A percentile compares a stretch with the other conserved stretches of the same genome.
These are phyloP conservation scores for Canariomyces notabilis DNA, from an alignment of 2,329 filamentous ascomycete species.

Conservation along the genomic window DNA sequence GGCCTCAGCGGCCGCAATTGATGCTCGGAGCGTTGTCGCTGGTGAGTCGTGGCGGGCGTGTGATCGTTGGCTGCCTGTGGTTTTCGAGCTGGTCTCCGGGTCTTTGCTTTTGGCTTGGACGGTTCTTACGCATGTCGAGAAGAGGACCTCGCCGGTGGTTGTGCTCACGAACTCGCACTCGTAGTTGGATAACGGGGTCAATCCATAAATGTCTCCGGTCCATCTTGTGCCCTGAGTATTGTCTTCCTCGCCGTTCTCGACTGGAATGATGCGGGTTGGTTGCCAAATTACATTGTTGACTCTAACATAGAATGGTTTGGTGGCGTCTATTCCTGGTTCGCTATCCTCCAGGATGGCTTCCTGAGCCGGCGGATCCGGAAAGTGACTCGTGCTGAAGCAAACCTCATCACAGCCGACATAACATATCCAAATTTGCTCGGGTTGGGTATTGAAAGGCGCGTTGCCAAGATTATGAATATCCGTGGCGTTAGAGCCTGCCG, in stretches of 20 bases:
- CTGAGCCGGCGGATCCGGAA: constrained; percentile 39
- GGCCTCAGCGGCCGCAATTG: constrained; percentile 65
- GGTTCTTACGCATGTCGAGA: constrained; percentile 67
- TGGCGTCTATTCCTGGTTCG: constrained; percentile 54
- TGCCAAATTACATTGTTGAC: constrained; percentile 79
- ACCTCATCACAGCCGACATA: constrained; percentile 75
- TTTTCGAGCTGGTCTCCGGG: constrained; percentile 34
- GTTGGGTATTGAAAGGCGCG: constrained; percentile 65
- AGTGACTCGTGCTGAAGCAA: constrained; percentile 68
- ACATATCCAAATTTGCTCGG: constrained; percentile 73
- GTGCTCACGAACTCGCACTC: constrained; percentile 72
- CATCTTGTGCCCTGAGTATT: constrained; percentile 49
- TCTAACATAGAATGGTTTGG: constrained; percentile 73
- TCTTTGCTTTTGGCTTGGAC: constrained; percentile 44
- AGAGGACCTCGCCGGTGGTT: constrained; percentile 59
- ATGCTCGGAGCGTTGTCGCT: constrained; percentile 69
- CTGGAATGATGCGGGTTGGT: constrained; percentile 63
- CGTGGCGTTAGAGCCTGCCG: constrained; percentile 67
- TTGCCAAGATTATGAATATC: constrained; percentile 74
- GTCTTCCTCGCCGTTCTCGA: constrained; percentile 35
- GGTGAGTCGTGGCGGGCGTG: constrained; percentile 67
- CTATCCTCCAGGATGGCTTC: constrained; percentile 35
- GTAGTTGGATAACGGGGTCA: constrained; percentile 70
- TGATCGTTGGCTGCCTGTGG: constrained; percentile 49
- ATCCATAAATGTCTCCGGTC: constrained; percentile 65